These are phyloP conservation scores for Rhynchospora pubera DNA, from an alignment of 176 grass and related monocot species.

Conservation along the genomic window DNA sequence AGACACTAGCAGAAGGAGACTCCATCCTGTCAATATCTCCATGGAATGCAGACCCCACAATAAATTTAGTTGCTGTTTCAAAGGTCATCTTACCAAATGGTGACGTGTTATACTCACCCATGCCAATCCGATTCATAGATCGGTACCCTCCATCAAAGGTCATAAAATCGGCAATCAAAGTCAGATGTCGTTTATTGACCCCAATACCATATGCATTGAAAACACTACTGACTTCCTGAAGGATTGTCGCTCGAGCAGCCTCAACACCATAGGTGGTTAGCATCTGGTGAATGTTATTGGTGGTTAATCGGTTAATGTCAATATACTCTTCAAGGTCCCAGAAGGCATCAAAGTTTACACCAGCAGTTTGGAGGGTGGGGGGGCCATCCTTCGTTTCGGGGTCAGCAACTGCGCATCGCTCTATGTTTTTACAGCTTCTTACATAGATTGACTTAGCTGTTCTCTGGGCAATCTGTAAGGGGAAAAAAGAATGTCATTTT, in stretches of 20 bases:
- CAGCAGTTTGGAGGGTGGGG: slow-evolving; percentile 36
- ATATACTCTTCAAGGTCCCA: slow-evolving; percentile 49
- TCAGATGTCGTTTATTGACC: slow-evolving; percentile 63
- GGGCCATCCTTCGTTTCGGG: neutral
- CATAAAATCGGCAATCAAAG: slow-evolving; percentile 82
- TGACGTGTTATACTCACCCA: slow-evolving; percentile 55
- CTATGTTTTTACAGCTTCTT: slow-evolving; percentile 47
- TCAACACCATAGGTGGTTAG: slow-evolving; percentile 76
- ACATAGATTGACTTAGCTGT: slow-evolving; percentile 52
- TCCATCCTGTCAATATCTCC: slow-evolving; percentile 58
- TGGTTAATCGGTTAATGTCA: slow-evolving; percentile 20
- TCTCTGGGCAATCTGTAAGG: slow-evolving; percentile 68
- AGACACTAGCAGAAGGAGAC: slow-evolving; percentile 63
- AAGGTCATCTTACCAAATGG: slow-evolving; percentile 95
- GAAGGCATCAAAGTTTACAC: slow-evolving; percentile 61
- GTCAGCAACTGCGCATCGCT: slow-evolving; percentile 26
- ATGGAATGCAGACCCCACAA: slow-evolving; percentile 58
- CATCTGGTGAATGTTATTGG: slow-evolving; percentile 64
- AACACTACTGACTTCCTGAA: slow-evolving; percentile 49
- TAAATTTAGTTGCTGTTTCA: slow-evolving; percentile 71
- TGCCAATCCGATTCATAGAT: slow-evolving; percentile 56
- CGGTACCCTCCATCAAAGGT: slow-evolving; percentile 72
- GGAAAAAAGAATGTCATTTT: slow-evolving; percentile 2
- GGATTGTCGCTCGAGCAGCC: slow-evolving; percentile 57
- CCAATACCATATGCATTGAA: slow-evolving; percentile 54